Percentiles rank a stretch among this genome's conserved stretches.
phyloP scores from a whole-genome alignment of 768 basidiomycete genomes.

The Panus rudis region DNA sequence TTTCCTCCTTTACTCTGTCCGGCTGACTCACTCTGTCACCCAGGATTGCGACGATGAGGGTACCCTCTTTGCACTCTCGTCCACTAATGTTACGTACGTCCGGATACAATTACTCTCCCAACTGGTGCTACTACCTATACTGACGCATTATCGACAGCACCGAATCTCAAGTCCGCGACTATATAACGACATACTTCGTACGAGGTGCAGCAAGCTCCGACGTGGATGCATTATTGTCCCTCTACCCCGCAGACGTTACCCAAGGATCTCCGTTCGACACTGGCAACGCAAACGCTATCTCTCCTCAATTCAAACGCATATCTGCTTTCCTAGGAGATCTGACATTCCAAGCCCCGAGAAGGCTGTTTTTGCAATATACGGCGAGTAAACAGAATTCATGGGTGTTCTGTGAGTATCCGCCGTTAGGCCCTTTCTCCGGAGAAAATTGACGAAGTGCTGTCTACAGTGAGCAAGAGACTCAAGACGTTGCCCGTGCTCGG shows the following conservation, averaged over 20 bases:
- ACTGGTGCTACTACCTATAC: not conserved
- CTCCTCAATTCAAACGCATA: constrained; percentile 29
- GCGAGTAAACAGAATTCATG: constrained; percentile 15
- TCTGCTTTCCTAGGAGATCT: constrained; percentile 22
- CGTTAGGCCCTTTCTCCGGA: not conserved
- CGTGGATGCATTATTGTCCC: constrained; percentile 12
- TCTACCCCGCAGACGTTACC: constrained; percentile 26
- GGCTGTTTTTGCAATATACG: constrained; percentile 17
- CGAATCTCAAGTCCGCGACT: constrained; percentile 13
- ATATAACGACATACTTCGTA: constrained; percentile 17
- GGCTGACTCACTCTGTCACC: not conserved
- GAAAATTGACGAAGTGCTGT: not conserved
- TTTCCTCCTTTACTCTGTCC: not conserved
- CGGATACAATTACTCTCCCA: too few species aligned
- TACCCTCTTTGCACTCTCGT: constrained; percentile 29
- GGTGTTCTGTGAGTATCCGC: constrained; percentile 13
- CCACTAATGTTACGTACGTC: constrained; percentile 25
- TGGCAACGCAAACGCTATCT: constrained; percentile 35
- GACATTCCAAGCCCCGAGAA: constrained; percentile 20
- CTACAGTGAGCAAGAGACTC: constrained; percentile 8
- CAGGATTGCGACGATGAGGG: constrained; percentile 46
- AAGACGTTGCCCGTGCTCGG: constrained; percentile 6
- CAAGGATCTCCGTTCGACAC: constrained; percentile 51
- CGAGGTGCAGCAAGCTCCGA: constrained; percentile 12
- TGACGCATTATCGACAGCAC: constrained; percentile 13